Base-by-base conservation (phyloP, 495 filamentous ascomycete species). In the Penicillium macrosclerotiorum region DNA sequence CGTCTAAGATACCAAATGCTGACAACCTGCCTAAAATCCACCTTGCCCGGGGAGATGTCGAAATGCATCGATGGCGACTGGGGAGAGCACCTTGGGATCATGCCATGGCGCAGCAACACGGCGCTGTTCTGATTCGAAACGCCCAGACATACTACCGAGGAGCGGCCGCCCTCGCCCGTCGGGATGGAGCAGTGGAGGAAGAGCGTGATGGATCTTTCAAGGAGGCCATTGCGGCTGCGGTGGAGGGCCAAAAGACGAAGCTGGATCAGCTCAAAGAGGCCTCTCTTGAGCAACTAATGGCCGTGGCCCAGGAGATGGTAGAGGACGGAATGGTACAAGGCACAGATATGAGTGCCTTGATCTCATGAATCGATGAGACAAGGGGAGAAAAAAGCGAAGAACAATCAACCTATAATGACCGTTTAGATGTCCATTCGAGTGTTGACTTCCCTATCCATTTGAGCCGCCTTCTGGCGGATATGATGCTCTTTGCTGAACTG, bases 91-190 rank as follows among this genome's bases (percentile, higher is more conserved):
- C 76, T 2, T 66, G 65, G 59, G 67, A 71, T 36, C 64, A 74
- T 42, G 47, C 57, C 23, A 57, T 72, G 40, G 75, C 78, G 4
- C 59, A 67, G 40, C 74, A 77, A 41, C 74, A 76, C 44, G 66
- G 62, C 20, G 54, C 54, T 1, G 73, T 69, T 12, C 68, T 86
- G 32, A 47, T 84, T 16, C 73, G 72, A 27, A 88, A 88, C 52
- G 81, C 84, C 3, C 76, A 76, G 24, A 78, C 80, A 8, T 86
- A 79, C 49, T 88, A 84, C 53, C 70, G 80, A 30, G 82, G 82
- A 20, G 82, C 81, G 1, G 71, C 70, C 33, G 73, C 65, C 25
- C 50, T 81, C 19, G 67, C 71, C 35, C 58, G 67, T 26, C 59
- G 64, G 52, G 67, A 73, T 41, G 63, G 72, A 34, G 63, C 50